phyloP scores from a whole-genome alignment of 108 stramenopile species.

The Pseudonitzschia pungens region DNA sequence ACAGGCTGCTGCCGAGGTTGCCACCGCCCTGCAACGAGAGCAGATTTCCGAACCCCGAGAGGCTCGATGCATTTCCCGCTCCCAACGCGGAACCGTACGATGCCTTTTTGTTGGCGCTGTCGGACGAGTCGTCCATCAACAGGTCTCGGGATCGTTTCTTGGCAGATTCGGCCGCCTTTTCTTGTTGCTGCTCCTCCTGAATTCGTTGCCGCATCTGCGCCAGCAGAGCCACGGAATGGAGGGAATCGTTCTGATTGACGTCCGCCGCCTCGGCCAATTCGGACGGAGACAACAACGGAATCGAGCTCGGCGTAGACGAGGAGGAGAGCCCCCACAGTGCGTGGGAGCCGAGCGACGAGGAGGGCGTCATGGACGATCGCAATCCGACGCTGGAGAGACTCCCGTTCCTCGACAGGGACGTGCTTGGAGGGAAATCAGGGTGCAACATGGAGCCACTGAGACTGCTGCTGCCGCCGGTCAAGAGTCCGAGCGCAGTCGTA shows the following conservation, averaged over 20 bases:
- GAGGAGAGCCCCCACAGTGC: neutral
- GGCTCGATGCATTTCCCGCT: neutral
- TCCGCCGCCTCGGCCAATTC: neutral
- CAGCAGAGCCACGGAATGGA: neutral
- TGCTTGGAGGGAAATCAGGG: neutral
- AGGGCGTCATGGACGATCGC: neutral
- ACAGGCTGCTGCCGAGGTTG: neutral
- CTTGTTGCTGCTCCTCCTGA: neutral
- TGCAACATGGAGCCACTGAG: neutral
- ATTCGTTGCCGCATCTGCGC: conserved; percentile 2
- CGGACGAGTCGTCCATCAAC: neutral
- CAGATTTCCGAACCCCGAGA: neutral
- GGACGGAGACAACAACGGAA: conserved; percentile 2
- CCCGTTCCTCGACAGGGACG: neutral
- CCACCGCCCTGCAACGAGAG: neutral
- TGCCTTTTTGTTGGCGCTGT: neutral
- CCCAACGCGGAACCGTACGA: neutral
- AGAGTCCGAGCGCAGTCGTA: neutral
- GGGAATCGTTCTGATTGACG: neutral
- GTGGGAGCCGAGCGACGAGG: neutral
- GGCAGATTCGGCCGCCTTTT: neutral
- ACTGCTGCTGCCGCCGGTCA: neutral
- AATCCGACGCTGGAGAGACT: neutral
- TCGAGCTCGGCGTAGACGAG: neutral
- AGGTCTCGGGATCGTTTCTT: conserved; percentile 2